These are phyloP conservation scores for Casaregolazyma suthepensis DNA, from an alignment of 1,139 yeast species.

Conservation along the genomic window DNA sequence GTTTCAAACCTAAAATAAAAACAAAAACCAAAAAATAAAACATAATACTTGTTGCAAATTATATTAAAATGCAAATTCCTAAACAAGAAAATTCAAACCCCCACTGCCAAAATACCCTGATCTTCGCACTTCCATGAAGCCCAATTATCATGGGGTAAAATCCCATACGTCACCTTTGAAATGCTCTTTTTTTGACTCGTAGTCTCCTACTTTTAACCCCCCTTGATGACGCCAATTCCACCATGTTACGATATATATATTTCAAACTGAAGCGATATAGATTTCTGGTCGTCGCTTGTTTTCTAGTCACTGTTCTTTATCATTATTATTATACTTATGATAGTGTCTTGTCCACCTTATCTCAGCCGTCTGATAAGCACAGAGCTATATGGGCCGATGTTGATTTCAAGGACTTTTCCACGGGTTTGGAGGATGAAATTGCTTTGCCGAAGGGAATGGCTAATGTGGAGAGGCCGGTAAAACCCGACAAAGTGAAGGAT, in stretches of 20 bases:
- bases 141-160: background rate
- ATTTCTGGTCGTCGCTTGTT: slow-evolving; percentile 5
- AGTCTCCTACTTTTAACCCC: background rate
- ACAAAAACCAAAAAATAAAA: too few relatives aligned
- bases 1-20: too few relatives aligned
- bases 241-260: background rate
- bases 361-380: background rate
- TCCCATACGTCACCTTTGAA: background rate
- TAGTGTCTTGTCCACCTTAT: background rate
- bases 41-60: too few relatives aligned
- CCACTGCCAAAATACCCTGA: background rate
- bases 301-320: slow-evolving; percentile 5
- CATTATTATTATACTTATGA: slow-evolving; percentile 2
- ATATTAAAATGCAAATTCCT: too few relatives aligned
- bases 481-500: background rate
- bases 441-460: background rate
- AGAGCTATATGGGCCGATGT: background rate
- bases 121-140: too few relatives aligned
- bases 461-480: background rate
- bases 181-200: background rate
- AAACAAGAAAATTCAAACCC: too few relatives aligned
- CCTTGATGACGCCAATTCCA: background rate
- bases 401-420: background rate
- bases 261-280: slow-evolving; percentile 9
- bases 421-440: background rate